Evolutionary conservation across 202 grass and related monocot genomes (phyloP).

Genomic region (Eragrostis tef): DNA sequence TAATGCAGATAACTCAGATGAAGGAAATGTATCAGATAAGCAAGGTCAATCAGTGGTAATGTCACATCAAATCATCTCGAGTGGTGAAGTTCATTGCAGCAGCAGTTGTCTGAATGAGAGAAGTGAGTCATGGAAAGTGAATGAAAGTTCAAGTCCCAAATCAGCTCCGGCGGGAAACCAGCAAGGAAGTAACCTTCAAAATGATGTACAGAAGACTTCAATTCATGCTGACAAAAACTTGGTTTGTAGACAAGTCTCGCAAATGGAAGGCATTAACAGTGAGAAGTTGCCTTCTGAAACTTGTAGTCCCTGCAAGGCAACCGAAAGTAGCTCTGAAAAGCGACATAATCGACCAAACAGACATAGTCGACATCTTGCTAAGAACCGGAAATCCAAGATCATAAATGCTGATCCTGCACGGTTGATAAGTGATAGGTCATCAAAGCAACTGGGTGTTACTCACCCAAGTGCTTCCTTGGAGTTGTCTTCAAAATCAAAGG

Average conservation of each 20-base stretch:
- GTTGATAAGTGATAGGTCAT: background rate
- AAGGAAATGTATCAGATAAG: slow-evolving; percentile 10
- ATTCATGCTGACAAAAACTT: slow-evolving; percentile 1
- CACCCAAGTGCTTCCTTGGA: background rate
- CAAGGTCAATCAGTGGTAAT: background rate
- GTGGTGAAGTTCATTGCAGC: background rate
- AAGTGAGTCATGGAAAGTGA: background rate
- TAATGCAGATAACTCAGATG: background rate
- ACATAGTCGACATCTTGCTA: background rate
- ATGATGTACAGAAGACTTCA: background rate
- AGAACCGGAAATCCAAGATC: background rate
- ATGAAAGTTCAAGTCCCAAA: background rate
- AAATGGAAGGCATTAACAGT: background rate
- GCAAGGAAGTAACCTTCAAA: background rate
- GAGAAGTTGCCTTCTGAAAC: background rate
- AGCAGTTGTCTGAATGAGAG: background rate
- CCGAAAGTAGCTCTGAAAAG: background rate
- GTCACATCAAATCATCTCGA: background rate
- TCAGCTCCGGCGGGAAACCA: background rate
- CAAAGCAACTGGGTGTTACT: background rate
- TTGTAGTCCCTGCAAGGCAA: background rate
- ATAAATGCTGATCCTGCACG: slow-evolving; percentile 1
- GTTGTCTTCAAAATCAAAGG: background rate
- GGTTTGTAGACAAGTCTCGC: background rate
- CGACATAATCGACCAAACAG: background rate